These are phyloP conservation scores for Carex myosuroides DNA, from an alignment of 176 grass and related monocot genomes.

Conservation along the genomic window DNA sequence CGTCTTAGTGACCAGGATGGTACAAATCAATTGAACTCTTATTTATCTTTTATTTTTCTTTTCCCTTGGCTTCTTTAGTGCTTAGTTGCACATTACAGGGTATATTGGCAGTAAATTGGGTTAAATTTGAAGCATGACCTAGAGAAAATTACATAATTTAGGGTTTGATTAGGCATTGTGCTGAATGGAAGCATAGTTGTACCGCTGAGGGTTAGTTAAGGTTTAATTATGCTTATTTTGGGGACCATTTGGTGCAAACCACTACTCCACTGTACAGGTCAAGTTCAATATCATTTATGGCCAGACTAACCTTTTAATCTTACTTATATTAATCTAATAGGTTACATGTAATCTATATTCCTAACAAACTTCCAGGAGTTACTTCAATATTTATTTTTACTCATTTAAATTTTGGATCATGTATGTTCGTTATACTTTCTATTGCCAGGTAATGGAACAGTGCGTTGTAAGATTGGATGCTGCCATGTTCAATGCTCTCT, in stretches of 20 bases:
- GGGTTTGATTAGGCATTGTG: not conserved
- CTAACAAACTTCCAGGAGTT: not conserved
- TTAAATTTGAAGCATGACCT: not conserved
- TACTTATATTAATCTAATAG: not conserved
- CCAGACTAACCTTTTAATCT: not conserved
- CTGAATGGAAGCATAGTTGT: not conserved
- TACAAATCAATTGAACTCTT: not conserved
- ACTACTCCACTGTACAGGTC: not conserved
- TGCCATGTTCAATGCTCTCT: slow-evolving; percentile 98
- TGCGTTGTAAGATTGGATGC: slow-evolving; percentile 86
- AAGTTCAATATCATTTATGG: not conserved
- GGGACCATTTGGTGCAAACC: not conserved
- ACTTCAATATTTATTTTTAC: not conserved
- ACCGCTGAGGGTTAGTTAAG: not conserved
- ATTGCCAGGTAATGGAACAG: slow-evolving; percentile 84
- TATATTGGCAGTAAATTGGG: not conserved
- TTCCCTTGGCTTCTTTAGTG: not conserved
- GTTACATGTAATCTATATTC: not conserved
- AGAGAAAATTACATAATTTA: not conserved
- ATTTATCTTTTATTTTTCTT: not conserved
- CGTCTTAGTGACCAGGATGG: not conserved
- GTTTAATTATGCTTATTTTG: not conserved
- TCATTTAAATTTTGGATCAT: not conserved
- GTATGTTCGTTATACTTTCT: slow-evolving; percentile 11
- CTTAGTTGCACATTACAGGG: not conserved